phyloP scores from a whole-genome alignment of 2,329 filamentous ascomycete species.

The Fusarium sp. region DNA sequence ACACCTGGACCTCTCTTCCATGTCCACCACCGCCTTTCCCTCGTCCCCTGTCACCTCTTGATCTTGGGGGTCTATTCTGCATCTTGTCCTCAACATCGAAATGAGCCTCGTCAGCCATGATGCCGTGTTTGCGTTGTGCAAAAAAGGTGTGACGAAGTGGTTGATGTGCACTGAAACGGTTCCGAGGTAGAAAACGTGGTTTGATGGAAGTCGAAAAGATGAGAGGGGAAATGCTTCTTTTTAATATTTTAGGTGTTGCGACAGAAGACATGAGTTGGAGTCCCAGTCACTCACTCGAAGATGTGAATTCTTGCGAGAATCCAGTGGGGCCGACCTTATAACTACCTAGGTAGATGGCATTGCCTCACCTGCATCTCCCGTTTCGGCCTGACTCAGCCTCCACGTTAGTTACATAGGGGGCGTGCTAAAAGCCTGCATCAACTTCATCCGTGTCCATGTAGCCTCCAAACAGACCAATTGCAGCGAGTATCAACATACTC shows the following conservation, averaged over 20 bases:
- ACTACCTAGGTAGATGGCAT: too few relatives aligned
- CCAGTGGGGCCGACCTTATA: not conserved
- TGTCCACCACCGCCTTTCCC: constrained; percentile 44
- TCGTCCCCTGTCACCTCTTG: constrained; percentile 33
- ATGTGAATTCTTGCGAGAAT: constrained; percentile 2
- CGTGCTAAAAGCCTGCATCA: not conserved
- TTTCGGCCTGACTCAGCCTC: constrained; percentile 41
- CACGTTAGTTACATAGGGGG: not conserved
- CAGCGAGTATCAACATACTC: not conserved
- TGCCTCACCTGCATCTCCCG: not conserved
- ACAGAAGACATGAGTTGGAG: constrained; percentile 1
- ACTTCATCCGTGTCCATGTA: not conserved
- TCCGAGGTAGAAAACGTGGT: not conserved
- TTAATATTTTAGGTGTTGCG: not conserved
- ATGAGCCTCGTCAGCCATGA: constrained; percentile 33
- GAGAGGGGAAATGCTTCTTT: not conserved
- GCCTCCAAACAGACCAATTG: not conserved
- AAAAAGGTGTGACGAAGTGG: not conserved
- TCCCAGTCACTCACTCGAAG: not conserved
- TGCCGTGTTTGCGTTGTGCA: not conserved
- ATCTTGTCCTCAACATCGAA: constrained; percentile 38
- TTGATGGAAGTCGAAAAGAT: not conserved
- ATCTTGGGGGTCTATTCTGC: constrained; percentile 34
- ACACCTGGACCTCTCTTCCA: constrained; percentile 59
- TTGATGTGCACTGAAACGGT: not conserved